A percentile compares a stretch with the other conserved stretches of the same genome.
phyloP scores from a whole-genome alignment of 805 yeast species.

The Sugiyamaella floridensis region DNA sequence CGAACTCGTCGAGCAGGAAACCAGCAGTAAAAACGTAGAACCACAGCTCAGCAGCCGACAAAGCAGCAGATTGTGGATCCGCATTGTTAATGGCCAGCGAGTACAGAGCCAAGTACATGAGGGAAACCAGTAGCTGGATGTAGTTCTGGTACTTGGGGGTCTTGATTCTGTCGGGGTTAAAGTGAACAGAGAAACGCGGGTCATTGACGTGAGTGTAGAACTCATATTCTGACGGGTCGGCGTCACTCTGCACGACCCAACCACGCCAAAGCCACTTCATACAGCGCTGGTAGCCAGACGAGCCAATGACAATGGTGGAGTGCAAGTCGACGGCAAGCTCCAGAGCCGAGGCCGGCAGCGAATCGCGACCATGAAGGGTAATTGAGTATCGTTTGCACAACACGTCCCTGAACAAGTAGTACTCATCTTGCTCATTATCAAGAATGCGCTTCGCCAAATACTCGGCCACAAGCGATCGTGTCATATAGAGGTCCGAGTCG shows the following conservation, averaged over 20 bases:
- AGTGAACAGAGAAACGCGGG: slow-evolving; percentile 51
- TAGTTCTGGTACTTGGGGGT: slow-evolving; percentile 79
- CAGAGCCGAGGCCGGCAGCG: slow-evolving; percentile 63
- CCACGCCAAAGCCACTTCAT: slow-evolving; percentile 90
- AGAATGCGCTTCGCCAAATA: slow-evolving; percentile 62
- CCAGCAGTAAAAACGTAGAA: slow-evolving; percentile 63
- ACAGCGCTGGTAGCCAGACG: slow-evolving; percentile 80
- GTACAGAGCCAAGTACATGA: slow-evolving; percentile 55
- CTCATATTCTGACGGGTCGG: slow-evolving; percentile 62
- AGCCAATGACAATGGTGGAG: slow-evolving; percentile 65
- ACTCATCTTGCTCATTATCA: slow-evolving; percentile 44
- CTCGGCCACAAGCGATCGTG: slow-evolving; percentile 67
- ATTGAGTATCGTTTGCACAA: slow-evolving; percentile 69
- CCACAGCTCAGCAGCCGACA: slow-evolving; percentile 37
- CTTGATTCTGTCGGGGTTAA: slow-evolving; percentile 74
- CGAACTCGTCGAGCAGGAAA: slow-evolving; percentile 57
- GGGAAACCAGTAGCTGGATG: slow-evolving; percentile 59
- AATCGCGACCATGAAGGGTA: slow-evolving; percentile 53
- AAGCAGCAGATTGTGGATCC: slow-evolving; percentile 33
- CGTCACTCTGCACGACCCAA: slow-evolving; percentile 73
- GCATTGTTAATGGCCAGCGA: slow-evolving; percentile 59
- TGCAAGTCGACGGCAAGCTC: slow-evolving; percentile 86
- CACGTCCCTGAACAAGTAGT: slow-evolving; percentile 58
- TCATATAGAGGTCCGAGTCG: slow-evolving; percentile 55
- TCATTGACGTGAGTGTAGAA: slow-evolving; percentile 55